Evolutionary conservation across 371 early-diverging fungal genomes (phyloP).

Genomic region (Syncephalastrum contaminatum): DNA sequence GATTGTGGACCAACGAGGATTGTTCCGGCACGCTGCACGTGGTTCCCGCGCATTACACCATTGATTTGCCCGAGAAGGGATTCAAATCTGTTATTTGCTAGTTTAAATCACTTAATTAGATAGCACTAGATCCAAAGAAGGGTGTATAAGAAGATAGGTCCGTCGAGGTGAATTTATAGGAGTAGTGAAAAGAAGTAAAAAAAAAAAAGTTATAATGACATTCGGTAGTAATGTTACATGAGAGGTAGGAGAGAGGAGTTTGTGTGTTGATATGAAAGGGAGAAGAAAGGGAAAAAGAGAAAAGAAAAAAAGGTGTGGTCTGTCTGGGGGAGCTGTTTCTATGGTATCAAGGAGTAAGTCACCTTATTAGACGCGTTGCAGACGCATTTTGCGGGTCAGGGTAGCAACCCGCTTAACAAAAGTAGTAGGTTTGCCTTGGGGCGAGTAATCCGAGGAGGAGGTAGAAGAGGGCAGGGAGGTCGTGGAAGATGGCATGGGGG

Average conservation of each 20-base stretch:
- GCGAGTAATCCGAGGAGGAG: too few relatives aligned
- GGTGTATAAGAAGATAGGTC: background rate
- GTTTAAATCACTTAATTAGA: background rate
- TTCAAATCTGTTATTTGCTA: conserved; percentile 35
- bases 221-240: background rate
- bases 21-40: conserved; percentile 36
- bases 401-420: conserved; percentile 45
- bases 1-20: conserved; percentile 32
- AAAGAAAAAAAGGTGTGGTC: too few relatives aligned
- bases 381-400: conserved; percentile 27
- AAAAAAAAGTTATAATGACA: conserved; percentile 1
- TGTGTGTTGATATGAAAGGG: background rate
- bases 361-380: conserved; percentile 16
- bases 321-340: too few relatives aligned
- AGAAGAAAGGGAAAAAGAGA: background rate
- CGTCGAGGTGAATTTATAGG: background rate
- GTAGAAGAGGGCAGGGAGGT: too few relatives aligned
- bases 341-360: background rate
- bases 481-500: too few relatives aligned
- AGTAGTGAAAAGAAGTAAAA: background rate
- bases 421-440: conserved; percentile 5
- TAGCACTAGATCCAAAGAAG: background rate
- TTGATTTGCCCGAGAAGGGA: conserved; percentile 23
- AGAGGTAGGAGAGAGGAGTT: background rate
- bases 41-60: conserved; percentile 41